Evolutionary conservation across 352 stramenopile species (phyloP), one percentile per base, ranked within the genome.

Genomic region (Thalassiosira livingstoniorum): DNA sequence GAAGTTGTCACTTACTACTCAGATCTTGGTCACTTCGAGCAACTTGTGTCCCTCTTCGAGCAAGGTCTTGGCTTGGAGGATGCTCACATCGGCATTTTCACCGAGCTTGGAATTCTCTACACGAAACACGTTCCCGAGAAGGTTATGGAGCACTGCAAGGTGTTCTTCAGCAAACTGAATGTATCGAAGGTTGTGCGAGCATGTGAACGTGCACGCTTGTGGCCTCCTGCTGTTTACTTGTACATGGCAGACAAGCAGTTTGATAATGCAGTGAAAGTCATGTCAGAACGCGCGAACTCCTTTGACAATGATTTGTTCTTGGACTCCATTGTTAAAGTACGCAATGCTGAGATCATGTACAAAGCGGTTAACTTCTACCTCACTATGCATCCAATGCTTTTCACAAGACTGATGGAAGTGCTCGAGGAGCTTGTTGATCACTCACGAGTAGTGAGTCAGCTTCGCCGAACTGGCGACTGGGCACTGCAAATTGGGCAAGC

Each of bases 131-230:
- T 98, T 64, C 97, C 97, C 31, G 95, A 98, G 25, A 99, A 99
- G 93, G 92, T 99, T 25, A 99, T 99, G 97, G 98, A 99, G 83
- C 98, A 99, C 90, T 96, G 99, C 90, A 99, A 99, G 92, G 98
- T 99, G 61, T 99, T 99, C 94, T 98, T 98, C 92, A 98, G 91
- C 74, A 97, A 98, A 74, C 98, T 99, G 92, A 99, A 99, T 91
- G 95, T 99, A 57, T 98, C 96, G 69, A 99, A 99, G 93, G 80
- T 97, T 77, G 87, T 96, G 18, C 95, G 97, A 82, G 97, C 98
- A 4, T 99, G 98, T 87, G 98, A 99, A 92, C 98, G 98, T 91
- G 98, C 97, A 39, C 92, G 98, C 35, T 94, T 99, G 82, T 99
- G 96, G 96, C 91, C 98, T 75, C 97, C 99, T 86, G 96, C 97